Evolutionary conservation across 2,329 filamentous ascomycete genomes (phyloP), one percentile per base, ranked within the genome.

Genomic region (Xylariaceae sp.): DNA sequence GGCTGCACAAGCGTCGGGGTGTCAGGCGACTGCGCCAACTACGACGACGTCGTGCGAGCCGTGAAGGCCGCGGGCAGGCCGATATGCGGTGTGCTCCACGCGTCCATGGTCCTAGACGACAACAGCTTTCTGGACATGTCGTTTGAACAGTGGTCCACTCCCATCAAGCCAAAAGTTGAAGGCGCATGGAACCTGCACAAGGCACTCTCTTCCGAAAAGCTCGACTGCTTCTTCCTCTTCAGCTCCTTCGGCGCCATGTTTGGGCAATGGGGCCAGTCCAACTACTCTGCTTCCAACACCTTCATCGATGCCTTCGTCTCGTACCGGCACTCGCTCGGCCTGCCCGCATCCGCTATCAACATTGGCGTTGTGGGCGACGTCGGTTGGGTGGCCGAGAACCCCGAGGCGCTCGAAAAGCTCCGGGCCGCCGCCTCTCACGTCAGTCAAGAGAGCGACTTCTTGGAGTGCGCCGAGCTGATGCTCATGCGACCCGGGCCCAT

Each of bases 141-240:
- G 11, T 21, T 11, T 6, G 9, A 6, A 10, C 3, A 30, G 9
- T 31, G 29, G 29, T 6, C 38, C 2, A 31, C 36, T 10, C 15
- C 11, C 6, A 29, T 43, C 1, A 32, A 16, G 10, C 44, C 47
- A 5, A 51, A 51, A 21, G 39, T 38, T 1, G 25, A 18, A 3
- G 46, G 43, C 10, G 41, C 43, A 4, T 6, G 31, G 13, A 38
- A 31, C 5, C 37, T 49, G 0, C 41, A 50, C 17, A 21, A 7
- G 5, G 42, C 32, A 5, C 35, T 45, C 2, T 22, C 32, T 13
- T 18, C 37, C 15, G 10, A 17, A 7, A 6, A 19, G 2, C 42
- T 41, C 2, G 46, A 49, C 28, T 50, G 47, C 38, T 50, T 50
- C 35, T 24, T 50, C 18, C 40, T 50, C 42, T 47, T 46, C n/a